These are phyloP conservation scores for Calonectria hawksworthii DNA, from an alignment of 2,329 filamentous ascomycete genomes.

Conservation along the genomic window DNA sequence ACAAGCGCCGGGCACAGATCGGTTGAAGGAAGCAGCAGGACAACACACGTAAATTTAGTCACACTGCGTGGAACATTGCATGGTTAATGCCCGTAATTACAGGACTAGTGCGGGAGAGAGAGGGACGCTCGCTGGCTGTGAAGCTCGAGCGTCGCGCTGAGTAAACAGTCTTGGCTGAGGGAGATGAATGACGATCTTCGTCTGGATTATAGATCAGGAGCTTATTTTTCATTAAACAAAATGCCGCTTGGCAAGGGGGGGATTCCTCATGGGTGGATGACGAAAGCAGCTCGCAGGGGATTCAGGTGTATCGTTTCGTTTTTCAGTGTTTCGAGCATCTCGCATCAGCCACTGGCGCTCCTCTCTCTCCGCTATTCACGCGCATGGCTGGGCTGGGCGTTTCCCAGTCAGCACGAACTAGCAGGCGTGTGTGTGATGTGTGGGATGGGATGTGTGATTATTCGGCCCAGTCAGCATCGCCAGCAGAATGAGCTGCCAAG, in stretches of 20 bases:
- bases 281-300: neutral
- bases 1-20: constrained; percentile 3
- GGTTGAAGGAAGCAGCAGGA: constrained; percentile 8
- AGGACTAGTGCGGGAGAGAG: constrained; percentile 1
- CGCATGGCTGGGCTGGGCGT: constrained; percentile 12
- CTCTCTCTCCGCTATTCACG: neutral
- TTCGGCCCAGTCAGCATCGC: neutral
- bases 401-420: constrained; percentile 7
- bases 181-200: constrained; percentile 3
- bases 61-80: constrained; percentile 31
- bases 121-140: neutral
- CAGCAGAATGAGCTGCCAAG: neutral
- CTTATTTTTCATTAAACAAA: neutral
- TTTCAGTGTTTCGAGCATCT: neutral
- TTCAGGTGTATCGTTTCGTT: constrained; percentile 23
- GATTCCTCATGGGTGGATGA: neutral
- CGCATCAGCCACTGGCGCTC: constrained; percentile 11
- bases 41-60: constrained; percentile 29
- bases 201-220: constrained; percentile 10
- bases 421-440: neutral
- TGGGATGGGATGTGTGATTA: neutral
- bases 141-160: neutral
- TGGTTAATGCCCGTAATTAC: constrained; percentile 9
- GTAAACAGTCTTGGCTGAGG: constrained; percentile 1
- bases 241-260: neutral